Conservation (phyloP, 805 yeast species). For the Candida sithepensis region DNA sequence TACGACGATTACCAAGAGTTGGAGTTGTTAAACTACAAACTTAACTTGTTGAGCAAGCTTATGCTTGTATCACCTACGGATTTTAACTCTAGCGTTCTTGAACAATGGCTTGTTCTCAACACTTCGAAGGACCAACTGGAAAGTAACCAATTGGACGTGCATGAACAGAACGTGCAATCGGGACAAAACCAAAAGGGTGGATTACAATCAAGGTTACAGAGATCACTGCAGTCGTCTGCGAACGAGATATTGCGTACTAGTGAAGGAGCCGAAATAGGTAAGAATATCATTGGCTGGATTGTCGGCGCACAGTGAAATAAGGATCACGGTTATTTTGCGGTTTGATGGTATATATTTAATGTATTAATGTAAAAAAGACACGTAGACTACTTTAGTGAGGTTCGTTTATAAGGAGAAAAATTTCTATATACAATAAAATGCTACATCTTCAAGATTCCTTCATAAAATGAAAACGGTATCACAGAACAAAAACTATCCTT, state of each 20-base stretch:
- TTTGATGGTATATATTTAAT: background rate
- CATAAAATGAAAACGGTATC: too few relatives aligned
- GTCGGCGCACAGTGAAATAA: conserved; percentile 27
- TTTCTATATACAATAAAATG: too few relatives aligned
- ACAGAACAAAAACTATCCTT: too few relatives aligned
- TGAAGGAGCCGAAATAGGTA: conserved; percentile 27
- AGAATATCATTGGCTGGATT: conserved; percentile 34
- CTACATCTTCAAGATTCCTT: too few relatives aligned
- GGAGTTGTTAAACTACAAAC: conserved; percentile 34
- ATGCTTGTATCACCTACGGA: conserved; percentile 50
- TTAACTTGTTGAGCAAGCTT: conserved; percentile 49
- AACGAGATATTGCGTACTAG: conserved; percentile 18
- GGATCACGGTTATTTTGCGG: background rate
- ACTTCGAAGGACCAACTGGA: conserved; percentile 29
- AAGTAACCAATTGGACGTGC: background rate
- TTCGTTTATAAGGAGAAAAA: too few relatives aligned
- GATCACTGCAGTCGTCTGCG: conserved; percentile 28
- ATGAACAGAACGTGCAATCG: background rate
- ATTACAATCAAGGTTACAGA: conserved; percentile 26
- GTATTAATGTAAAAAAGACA: too few relatives aligned
- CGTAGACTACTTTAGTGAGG: too few relatives aligned
- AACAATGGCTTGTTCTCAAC: conserved; percentile 58
- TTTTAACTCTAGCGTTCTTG: conserved; percentile 51
- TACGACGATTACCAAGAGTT: conserved; percentile 19
- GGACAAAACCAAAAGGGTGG: conserved; percentile 9